Percentiles rank a stretch among this genome's conserved stretches.
phyloP scores from a whole-genome alignment of 345 rosid genomes.

The Xanthoceras sorbifolium region DNA sequence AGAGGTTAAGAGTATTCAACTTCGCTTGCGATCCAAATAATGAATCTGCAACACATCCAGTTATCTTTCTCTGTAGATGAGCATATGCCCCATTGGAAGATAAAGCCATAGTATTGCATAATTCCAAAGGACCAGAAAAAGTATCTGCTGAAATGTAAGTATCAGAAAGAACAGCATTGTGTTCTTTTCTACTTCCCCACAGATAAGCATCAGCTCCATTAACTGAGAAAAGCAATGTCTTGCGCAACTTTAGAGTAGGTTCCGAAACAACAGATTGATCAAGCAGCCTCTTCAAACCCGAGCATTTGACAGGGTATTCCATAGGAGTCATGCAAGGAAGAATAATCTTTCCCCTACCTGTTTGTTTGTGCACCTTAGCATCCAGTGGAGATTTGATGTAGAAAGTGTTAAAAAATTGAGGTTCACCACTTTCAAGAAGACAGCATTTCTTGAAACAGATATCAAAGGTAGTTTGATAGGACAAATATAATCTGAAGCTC shows the following conservation, averaged over 20 bases:
- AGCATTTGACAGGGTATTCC: conserved; percentile 4
- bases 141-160: neutral
- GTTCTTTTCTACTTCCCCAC: neutral
- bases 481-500: conserved; percentile 11
- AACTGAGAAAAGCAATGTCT: neutral
- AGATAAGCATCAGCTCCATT: conserved; percentile 6
- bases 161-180: neutral
- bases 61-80: neutral
- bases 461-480: neutral
- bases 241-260: conserved; percentile 5
- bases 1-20: neutral
- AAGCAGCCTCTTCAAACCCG: conserved; percentile 10
- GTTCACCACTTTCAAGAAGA: neutral
- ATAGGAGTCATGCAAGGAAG: neutral
- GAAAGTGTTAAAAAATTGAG: neutral
- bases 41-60: neutral
- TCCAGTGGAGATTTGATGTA: neutral
- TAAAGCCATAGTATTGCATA: neutral
- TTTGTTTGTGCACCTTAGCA: neutral
- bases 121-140: neutral
- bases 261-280: conserved; percentile 12
- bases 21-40: neutral
- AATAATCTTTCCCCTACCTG: neutral
- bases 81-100: neutral
- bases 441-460: neutral